These are phyloP conservation scores for Corinectria fuckeliana DNA, from an alignment of 2,329 filamentous ascomycete species.

Conservation along the genomic window DNA sequence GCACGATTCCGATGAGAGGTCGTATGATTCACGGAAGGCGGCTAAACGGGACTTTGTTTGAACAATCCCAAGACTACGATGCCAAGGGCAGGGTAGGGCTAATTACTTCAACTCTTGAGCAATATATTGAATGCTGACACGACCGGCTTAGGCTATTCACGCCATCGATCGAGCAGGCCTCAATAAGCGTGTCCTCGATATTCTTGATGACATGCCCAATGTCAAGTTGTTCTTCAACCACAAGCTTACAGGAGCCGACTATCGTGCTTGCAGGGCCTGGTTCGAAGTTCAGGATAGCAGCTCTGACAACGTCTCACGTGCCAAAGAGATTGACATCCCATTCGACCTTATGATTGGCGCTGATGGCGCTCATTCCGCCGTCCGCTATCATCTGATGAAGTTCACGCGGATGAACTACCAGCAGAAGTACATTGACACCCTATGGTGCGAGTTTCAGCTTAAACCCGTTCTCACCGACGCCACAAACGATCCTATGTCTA, in stretches of 20 bases:
- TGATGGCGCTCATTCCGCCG: slow-evolving; percentile 92
- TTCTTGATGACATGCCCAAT: slow-evolving; percentile 83
- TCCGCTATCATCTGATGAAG: slow-evolving; percentile 96
- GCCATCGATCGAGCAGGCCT: slow-evolving; percentile 85
- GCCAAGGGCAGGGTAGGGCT: slow-evolving; percentile 77
- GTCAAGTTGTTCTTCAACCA: slow-evolving; percentile 93
- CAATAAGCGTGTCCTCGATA: slow-evolving; percentile 84
- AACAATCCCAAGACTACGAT: slow-evolving; percentile 91
- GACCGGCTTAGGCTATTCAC: slow-evolving; percentile 70
- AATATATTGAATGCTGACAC: slow-evolving; percentile 13
- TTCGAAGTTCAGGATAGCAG: slow-evolving; percentile 68
- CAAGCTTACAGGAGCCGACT: slow-evolving; percentile 90
- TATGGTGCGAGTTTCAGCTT: slow-evolving; percentile 97
- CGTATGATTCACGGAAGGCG: slow-evolving; percentile 90
- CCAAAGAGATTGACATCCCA: slow-evolving; percentile 77
- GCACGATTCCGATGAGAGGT: slow-evolving; percentile 91
- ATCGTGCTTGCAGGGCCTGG: slow-evolving; percentile 80
- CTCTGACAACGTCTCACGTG: slow-evolving; percentile 49
- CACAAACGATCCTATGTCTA: slow-evolving; percentile 44
- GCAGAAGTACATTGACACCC: slow-evolving; percentile 93
- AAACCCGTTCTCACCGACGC: slow-evolving; percentile 52
- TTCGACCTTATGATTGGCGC: slow-evolving; percentile 95
- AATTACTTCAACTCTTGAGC: slow-evolving; percentile 24
- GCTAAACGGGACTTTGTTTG: slow-evolving; percentile 70
- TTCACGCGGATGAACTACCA: slow-evolving; percentile 87